Base-by-base conservation (phyloP, 1,139 yeast species). In the Saccharomyces hybrid region DNA sequence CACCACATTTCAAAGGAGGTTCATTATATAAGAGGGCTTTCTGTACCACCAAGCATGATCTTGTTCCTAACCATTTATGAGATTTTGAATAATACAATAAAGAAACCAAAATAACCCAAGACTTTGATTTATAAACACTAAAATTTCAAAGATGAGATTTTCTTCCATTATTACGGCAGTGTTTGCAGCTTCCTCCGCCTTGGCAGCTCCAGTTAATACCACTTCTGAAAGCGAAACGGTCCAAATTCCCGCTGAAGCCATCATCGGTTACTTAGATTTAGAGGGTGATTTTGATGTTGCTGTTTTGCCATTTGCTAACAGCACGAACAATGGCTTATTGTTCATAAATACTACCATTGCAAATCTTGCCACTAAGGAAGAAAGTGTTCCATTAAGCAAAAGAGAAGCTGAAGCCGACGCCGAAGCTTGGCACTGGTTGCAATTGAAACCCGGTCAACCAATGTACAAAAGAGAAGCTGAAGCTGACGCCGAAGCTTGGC, bases 291-390 rank as follows among this genome's bases (percentile, higher is more conserved):
- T 42, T 38, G 60, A 59, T 42, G 47, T 59, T 28, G 55, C 57
- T 47, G 50, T 58, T 28, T 38, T 54, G 38, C 60, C 62, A 50
- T 54, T 59, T 27, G n/a, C 48, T 9, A 58, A 59, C 34, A 51
- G 52, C 7, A 58, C 60, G 6, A 49, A 53, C 32, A 57, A 50
- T 34, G 60, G 60, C 44, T 16, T 56, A 8, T n/a, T 59, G 25
- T 58, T 59, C 48, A 54, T 58, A 23, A 59, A 59, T 53, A 53
- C 61, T 27, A 59, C 62, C 13, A 48, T 59, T 41, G 49, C 54
- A n/a, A 55, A 57, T 16, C 53, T 54, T 55, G 60, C 60, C 34
- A 52, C 25, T n/a, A 54, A 23, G 4, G 48, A 31, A 29, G 32
- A 28, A 13, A 26, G 27, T 7, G 25, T 19, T 47, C 3, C 19